Evolutionary conservation across 495 filamentous ascomycete species (phyloP).

Genomic region (Cladorrhinum samala): DNA sequence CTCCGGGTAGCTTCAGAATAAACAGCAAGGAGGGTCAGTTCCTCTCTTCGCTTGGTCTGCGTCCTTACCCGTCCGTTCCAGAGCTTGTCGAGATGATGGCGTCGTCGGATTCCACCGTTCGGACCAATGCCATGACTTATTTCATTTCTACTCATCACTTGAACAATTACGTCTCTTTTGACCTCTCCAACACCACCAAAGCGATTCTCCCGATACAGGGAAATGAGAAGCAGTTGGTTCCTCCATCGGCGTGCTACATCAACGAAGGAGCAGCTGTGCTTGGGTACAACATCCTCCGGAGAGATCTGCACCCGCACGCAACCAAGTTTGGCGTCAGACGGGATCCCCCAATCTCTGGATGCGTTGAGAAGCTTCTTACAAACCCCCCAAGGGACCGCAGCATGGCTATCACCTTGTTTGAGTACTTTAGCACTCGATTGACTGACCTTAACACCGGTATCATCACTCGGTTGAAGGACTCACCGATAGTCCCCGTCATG

Average conservation of each 20-base stretch:
- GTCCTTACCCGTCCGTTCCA: constrained; percentile 56
- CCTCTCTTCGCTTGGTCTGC: constrained; percentile 62
- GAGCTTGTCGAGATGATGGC: constrained; percentile 77
- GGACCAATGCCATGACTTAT: constrained; percentile 69
- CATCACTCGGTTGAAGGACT: constrained; percentile 51
- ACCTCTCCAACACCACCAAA: constrained; percentile 48
- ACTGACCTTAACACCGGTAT: constrained; percentile 60
- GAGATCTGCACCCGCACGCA: constrained; percentile 68
- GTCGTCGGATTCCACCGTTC: constrained; percentile 48
- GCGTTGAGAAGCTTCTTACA: constrained; percentile 60
- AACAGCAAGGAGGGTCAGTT: constrained; percentile 67
- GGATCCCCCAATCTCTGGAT: constrained; percentile 72
- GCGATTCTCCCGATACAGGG: constrained; percentile 71
- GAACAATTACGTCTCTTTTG: constrained; percentile 63
- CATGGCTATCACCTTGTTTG: constrained; percentile 65
- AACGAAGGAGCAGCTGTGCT: constrained; percentile 71
- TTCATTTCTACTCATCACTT: constrained; percentile 70
- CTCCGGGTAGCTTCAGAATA: constrained; percentile 55
- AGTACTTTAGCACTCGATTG: constrained; percentile 72
- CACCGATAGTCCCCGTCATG: constrained; percentile 65
- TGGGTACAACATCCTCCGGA: constrained; percentile 68
- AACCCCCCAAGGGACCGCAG: constrained; percentile 59
- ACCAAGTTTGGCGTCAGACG: constrained; percentile 71
- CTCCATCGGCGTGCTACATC: constrained; percentile 72
- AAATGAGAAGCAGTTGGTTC: constrained; percentile 54